Percentiles rank a stretch among this genome's conserved stretches.
Conservation (phyloP, 2,329 filamentous ascomycete genomes). For the Claviceps purpurea region DNA sequence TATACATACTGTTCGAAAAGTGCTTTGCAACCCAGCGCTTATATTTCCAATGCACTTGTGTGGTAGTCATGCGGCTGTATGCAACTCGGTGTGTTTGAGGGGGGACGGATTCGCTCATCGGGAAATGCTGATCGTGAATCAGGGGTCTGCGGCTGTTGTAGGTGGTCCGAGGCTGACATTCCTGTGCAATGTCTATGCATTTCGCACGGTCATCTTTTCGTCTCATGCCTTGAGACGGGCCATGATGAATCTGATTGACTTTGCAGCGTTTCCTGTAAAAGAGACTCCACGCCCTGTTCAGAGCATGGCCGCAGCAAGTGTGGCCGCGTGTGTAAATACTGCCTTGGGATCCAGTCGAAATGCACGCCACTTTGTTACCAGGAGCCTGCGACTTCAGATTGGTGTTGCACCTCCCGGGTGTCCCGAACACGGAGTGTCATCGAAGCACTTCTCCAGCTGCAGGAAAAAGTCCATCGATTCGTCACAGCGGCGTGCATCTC, state of each 20-base stretch:
- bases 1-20: neutral
- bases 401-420: neutral
- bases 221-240: neutral
- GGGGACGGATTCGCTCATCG: neutral
- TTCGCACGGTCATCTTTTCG: neutral
- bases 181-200: neutral
- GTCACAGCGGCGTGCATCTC: neutral
- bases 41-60: neutral
- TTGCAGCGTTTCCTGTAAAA: neutral
- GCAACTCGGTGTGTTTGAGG: neutral
- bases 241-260: neutral
- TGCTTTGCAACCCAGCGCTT: neutral
- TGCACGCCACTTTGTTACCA: neutral
- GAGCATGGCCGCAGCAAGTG: neutral
- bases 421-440: conserved; percentile 2
- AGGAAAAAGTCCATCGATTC: neutral
- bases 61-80: neutral
- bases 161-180: conserved; percentile 1
- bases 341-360: neutral
- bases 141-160: neutral
- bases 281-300: neutral
- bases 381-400: neutral
- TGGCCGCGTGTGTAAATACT: neutral
- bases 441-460: neutral
- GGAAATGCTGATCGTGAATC: neutral